Evolutionary conservation across 441 rosid genomes (phyloP), one percentile per base, ranked within the genome.

Genomic region (Erysimum cheiri): DNA sequence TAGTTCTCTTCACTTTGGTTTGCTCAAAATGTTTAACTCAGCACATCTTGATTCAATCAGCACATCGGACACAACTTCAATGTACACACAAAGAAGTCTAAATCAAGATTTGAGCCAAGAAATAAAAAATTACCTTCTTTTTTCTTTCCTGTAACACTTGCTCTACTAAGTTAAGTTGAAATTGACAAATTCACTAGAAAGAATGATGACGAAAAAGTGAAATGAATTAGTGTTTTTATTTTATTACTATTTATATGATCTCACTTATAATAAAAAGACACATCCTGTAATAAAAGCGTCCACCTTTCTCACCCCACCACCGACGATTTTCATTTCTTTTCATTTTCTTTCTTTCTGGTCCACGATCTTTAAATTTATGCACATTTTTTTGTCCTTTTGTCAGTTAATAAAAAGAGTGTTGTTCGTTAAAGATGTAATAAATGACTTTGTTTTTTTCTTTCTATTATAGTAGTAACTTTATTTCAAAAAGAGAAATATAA

Each of bases 301-400:
- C 62, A 41, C 46, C 31, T 52, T 41, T 32, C 37, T 61, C 44
- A 60, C 47, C 33, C 53, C 61, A 71, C 53, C 61, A 71, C 75
- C 75, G 75, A 71, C 69, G n/a, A 59, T 19, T 37, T 46, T 48
- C 26, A 32, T 54, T 14, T 55, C 3, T 14, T 54, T 53, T 55
- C 0, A 31, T 14, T 15, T 17, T 55, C 2, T n/a, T 12, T 36
- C n/a, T 67, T 19, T 46, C n/a, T 47, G 31, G 58, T 36, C 40
- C 58, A 48, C 19, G 10, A 61, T 61, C 53, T 29, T 40, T 40
- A 47, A 60, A 49, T 60, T 28, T 33, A 70, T 60, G 33, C 8
- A 50, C 54, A 60, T 19, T 24, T 28, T 61, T 53, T 55, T 35
- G 53, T 57, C 60, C 0, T 57, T 47, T 72, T 64, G 65, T 64